Conservation (phyloP, 768 basidiomycete genomes). For the Panus rudis region DNA sequence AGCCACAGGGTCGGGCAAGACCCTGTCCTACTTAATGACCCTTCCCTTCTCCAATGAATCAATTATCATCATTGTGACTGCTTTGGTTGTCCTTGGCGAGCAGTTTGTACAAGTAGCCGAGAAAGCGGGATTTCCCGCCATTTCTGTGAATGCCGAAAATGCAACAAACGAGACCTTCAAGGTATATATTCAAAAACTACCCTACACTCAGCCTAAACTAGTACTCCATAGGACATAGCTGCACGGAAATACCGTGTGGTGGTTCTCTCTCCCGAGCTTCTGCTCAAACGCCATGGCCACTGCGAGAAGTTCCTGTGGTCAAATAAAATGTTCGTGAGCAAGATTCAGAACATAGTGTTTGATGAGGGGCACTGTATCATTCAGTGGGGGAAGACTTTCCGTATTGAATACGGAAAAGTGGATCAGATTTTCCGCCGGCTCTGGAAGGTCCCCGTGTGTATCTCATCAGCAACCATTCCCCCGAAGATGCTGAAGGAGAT, state of each 20-base stretch:
- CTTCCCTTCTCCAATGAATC: constrained; percentile 8
- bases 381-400: neutral
- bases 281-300: constrained; percentile 15
- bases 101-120: constrained; percentile 19
- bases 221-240: constrained; percentile 19
- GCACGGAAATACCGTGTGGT: constrained; percentile 19
- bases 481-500: neutral
- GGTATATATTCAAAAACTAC: constrained; percentile 5
- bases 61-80: constrained; percentile 23
- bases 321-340: constrained; percentile 13
- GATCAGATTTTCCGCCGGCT: neutral
- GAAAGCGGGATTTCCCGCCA: constrained; percentile 12
- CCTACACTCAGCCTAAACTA: neutral
- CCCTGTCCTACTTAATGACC: too few species aligned
- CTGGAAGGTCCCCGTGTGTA: neutral
- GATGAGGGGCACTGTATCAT: constrained; percentile 37
- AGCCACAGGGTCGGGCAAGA: too few species aligned
- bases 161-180: constrained; percentile 12
- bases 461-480: neutral
- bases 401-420: neutral
- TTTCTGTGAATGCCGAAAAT: constrained; percentile 11
- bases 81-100: constrained; percentile 25
- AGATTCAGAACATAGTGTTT: constrained; percentile 24
- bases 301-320: constrained; percentile 21
- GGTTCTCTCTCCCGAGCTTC: constrained; percentile 23